Evolutionary conservation across 257 asterid species (phyloP).

Genomic region (Echites panduratus): DNA sequence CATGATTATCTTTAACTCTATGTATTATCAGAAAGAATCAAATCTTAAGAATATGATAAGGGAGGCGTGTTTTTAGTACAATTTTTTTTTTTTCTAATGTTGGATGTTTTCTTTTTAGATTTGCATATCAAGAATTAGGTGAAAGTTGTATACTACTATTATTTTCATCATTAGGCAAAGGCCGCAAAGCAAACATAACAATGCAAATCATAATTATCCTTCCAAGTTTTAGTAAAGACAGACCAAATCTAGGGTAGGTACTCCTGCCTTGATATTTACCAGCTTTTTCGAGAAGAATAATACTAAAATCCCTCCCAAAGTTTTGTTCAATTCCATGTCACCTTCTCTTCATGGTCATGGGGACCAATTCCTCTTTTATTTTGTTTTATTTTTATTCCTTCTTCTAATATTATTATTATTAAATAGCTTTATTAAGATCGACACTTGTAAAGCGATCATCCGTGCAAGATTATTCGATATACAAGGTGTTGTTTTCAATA

Average conservation of each 20-base stretch:
- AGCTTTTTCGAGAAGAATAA: not conserved
- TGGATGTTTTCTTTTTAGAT: not conserved
- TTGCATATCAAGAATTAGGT: not conserved
- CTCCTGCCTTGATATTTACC: not conserved
- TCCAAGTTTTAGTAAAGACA: not conserved
- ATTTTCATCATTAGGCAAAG: not conserved
- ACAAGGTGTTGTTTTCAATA: constrained; percentile 9
- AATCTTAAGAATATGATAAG: not conserved
- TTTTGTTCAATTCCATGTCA: constrained; percentile 7
- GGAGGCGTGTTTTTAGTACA: not conserved
- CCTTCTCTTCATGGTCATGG: constrained; percentile 11
- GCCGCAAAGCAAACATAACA: not conserved
- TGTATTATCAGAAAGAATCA: not conserved
- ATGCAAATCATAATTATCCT: not conserved
- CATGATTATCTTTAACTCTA: not conserved
- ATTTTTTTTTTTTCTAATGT: not conserved
- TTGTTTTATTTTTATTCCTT: not conserved
- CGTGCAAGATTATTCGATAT: not conserved
- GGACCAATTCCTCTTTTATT: constrained; percentile 5
- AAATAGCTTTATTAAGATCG: too few species aligned
- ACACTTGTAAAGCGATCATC: constrained; percentile 2
- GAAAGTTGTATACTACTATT: not conserved
- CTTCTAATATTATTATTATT: too few species aligned
- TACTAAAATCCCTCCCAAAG: not conserved
- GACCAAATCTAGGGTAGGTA: not conserved